These are phyloP conservation scores for Knufia petricola DNA, from an alignment of 2,329 filamentous ascomycete genomes.

Conservation along the genomic window DNA sequence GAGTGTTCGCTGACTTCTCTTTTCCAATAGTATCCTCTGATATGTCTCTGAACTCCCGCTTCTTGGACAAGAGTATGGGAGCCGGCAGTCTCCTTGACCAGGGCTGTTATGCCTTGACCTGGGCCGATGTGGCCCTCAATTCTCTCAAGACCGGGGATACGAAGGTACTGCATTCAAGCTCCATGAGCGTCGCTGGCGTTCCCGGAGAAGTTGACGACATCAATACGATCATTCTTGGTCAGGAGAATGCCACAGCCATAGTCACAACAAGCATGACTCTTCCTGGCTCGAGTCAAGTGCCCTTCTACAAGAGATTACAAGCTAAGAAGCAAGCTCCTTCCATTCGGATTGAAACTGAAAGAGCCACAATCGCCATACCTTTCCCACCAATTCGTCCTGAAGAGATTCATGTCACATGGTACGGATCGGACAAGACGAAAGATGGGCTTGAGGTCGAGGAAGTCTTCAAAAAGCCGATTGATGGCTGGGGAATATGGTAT, in stretches of 20 bases:
- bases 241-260: slow-evolving; percentile 16
- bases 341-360: slow-evolving; percentile 24
- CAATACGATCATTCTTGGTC: slow-evolving; percentile 23
- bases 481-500: slow-evolving; percentile 26
- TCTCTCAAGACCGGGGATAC: slow-evolving; percentile 36
- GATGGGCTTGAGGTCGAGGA: slow-evolving; percentile 24
- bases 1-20: slow-evolving; percentile 25
- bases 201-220: slow-evolving; percentile 24
- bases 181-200: slow-evolving; percentile 17
- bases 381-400: slow-evolving; percentile 26
- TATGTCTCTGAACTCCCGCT: slow-evolving; percentile 60
- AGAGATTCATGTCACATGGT: slow-evolving; percentile 24
- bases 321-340: slow-evolving; percentile 20
- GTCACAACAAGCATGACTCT: slow-evolving; percentile 25
- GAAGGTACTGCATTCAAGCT: slow-evolving; percentile 20
- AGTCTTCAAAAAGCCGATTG: slow-evolving; percentile 22
- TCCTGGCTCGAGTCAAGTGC: slow-evolving; percentile 22
- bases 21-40: too few species aligned
- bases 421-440: slow-evolving; percentile 20
- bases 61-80: slow-evolving; percentile 73
- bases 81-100: slow-evolving; percentile 75
- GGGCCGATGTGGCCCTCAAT: slow-evolving; percentile 46
- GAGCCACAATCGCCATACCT: slow-evolving; percentile 24
- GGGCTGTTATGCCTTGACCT: slow-evolving; percentile 79
- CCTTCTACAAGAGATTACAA: slow-evolving; percentile 23